Conservation (phyloP, 495 filamentous ascomycete genomes). For the Glarea lozoyensis region DNA sequence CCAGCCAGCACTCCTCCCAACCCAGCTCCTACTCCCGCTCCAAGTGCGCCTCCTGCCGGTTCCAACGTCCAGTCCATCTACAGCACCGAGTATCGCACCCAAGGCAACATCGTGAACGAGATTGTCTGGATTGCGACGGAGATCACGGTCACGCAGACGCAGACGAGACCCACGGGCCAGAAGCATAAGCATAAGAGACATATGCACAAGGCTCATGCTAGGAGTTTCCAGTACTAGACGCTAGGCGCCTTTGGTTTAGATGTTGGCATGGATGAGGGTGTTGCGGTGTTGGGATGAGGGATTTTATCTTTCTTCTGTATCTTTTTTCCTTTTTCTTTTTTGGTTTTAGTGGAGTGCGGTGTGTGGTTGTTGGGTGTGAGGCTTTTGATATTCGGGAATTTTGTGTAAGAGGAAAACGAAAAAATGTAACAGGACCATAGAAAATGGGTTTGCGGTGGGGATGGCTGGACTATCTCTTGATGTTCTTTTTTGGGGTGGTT, state of each 20-base stretch:
- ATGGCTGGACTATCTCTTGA: too few species aligned
- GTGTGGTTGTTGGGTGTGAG: too few species aligned
- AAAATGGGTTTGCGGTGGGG: too few species aligned
- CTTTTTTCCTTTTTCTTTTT: too few species aligned
- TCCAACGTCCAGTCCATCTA: conserved; percentile 9
- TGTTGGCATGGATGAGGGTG: background rate
- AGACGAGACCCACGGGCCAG: conserved; percentile 4
- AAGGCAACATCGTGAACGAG: conserved; percentile 23
- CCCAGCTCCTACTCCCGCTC: background rate
- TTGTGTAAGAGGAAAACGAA: too few species aligned
- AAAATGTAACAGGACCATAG: too few species aligned
- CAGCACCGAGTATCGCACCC: conserved; percentile 23
- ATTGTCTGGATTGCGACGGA: conserved; percentile 25
- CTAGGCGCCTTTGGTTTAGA: background rate
- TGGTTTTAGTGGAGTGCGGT: too few species aligned
- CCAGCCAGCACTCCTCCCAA: background rate
- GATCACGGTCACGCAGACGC: conserved; percentile 17
- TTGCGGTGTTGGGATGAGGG: background rate
- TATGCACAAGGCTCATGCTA: conserved; percentile 8
- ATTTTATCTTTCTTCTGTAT: too few species aligned
- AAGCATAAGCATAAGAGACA: conserved; percentile 9
- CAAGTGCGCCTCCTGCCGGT: background rate
- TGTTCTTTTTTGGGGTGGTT: too few species aligned
- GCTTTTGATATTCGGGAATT: too few species aligned
- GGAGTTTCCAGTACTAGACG: background rate